These are phyloP conservation scores for Cercospora sesami DNA, from an alignment of 2,329 filamentous ascomycete genomes.

Conservation along the genomic window DNA sequence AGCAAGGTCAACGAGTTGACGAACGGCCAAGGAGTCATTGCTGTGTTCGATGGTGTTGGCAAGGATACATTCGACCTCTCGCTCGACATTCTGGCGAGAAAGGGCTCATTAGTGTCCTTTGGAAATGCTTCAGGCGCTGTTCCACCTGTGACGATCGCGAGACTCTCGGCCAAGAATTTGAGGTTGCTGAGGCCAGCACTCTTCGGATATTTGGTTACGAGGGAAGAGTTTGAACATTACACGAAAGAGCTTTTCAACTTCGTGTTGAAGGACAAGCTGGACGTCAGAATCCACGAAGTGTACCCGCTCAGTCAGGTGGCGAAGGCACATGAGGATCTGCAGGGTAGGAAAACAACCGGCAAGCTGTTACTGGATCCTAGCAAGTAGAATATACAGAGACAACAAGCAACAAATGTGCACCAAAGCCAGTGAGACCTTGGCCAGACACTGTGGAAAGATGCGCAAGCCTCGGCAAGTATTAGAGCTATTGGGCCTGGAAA, in stretches of 20 bases:
- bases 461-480: background rate
- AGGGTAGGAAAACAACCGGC: constrained; percentile 78
- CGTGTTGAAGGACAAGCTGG: constrained; percentile 67
- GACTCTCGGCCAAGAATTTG: constrained; percentile 71
- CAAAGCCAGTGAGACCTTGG: background rate
- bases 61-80: constrained; percentile 80
- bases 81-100: constrained; percentile 70
- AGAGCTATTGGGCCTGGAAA: background rate
- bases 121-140: constrained; percentile 81
- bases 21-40: constrained; percentile 68
- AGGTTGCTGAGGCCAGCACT: constrained; percentile 74
- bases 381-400: constrained; percentile 28
- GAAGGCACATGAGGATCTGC: constrained; percentile 74
- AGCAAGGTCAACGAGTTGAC: constrained; percentile 68
- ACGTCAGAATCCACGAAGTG: constrained; percentile 71
- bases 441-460: background rate
- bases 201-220: constrained; percentile 67
- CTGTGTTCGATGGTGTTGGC: constrained; percentile 83
- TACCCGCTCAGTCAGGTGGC: constrained; percentile 74
- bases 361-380: constrained; percentile 72
- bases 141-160: constrained; percentile 63
- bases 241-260: constrained; percentile 70
- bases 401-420: background rate
- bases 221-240: constrained; percentile 71
- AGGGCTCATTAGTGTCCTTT: constrained; percentile 76